Conservation (phyloP, 2,329 filamentous ascomycete genomes). For the Diaporthe sp. region DNA sequence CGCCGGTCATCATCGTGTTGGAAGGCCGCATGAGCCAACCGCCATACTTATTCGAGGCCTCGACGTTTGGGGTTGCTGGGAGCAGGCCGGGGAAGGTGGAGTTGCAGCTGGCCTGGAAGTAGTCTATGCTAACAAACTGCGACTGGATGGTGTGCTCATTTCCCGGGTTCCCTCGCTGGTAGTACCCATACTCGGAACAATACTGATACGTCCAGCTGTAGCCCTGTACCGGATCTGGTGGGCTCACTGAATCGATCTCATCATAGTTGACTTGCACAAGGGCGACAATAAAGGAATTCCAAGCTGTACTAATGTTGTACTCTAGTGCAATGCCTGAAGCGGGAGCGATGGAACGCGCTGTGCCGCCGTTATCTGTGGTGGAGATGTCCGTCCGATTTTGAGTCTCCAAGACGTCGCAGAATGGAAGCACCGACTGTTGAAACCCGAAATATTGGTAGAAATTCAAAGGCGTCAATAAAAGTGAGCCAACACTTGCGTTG, state of each 20-base stretch:
- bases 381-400: slow-evolving; percentile 21
- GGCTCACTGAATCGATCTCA: slow-evolving; percentile 5
- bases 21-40: slow-evolving; percentile 48
- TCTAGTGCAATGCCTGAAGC: slow-evolving; percentile 25
- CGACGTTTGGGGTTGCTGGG: slow-evolving; percentile 30
- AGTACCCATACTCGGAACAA: slow-evolving; percentile 32
- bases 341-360: slow-evolving; percentile 20
- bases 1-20: slow-evolving; percentile 47
- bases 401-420: slow-evolving; percentile 39
- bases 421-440: not conserved
- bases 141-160: slow-evolving; percentile 22
- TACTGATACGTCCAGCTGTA: slow-evolving; percentile 34
- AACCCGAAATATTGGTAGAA: slow-evolving; percentile 33
- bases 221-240: slow-evolving; percentile 5
- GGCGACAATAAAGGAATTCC: slow-evolving; percentile 24
- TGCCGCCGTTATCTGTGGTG: slow-evolving; percentile 31
- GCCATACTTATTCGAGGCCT: slow-evolving; percentile 33
- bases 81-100: slow-evolving; percentile 9
- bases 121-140: slow-evolving; percentile 12
- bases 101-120: slow-evolving; percentile 24
- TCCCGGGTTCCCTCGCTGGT: slow-evolving; percentile 34
- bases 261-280: slow-evolving; percentile 26
- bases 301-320: slow-evolving; percentile 17
- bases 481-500: slow-evolving; percentile 12
- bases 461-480: slow-evolving; percentile 32